phyloP scores from a whole-genome alignment of 371 early-diverging fungal species.

The Mucor circinelloides region DNA sequence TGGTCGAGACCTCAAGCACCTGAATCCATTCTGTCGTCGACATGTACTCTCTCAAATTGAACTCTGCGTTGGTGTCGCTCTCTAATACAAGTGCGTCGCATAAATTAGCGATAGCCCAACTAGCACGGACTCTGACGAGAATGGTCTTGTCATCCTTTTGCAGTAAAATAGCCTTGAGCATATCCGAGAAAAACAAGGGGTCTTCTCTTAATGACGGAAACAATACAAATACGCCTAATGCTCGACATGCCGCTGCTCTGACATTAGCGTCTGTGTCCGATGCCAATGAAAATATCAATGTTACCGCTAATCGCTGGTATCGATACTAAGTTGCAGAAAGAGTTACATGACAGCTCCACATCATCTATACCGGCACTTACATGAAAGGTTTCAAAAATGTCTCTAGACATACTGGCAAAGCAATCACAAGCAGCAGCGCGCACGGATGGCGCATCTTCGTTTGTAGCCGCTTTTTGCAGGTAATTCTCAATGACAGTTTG shows the following conservation, averaged over 20 bases:
- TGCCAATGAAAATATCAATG: slow-evolving; percentile 55
- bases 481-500: slow-evolving; percentile 44
- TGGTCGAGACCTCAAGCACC: slow-evolving; percentile 51
- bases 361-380: slow-evolving; percentile 22
- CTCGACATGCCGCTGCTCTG: slow-evolving; percentile 70
- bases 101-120: slow-evolving; percentile 80
- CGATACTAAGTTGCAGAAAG: slow-evolving; percentile 32
- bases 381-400: slow-evolving; percentile 46
- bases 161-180: slow-evolving; percentile 48
- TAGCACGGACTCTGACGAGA: slow-evolving; percentile 66
- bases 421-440: slow-evolving; percentile 67
- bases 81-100: slow-evolving; percentile 66
- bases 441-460: slow-evolving; percentile 42
- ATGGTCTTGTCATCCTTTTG: slow-evolving; percentile 55
- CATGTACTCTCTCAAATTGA: slow-evolving; percentile 40
- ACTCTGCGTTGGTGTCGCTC: slow-evolving; percentile 42
- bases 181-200: slow-evolving; percentile 56
- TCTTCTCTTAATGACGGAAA: slow-evolving; percentile 64
- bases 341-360: neutral
- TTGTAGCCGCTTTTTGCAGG: slow-evolving; percentile 47
- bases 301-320: slow-evolving; percentile 48
- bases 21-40: slow-evolving; percentile 46
- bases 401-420: slow-evolving; percentile 56
- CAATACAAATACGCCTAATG: slow-evolving; percentile 68
- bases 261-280: slow-evolving; percentile 59